Conservation (phyloP, 2,329 filamentous ascomycete species). For the Claviceps sp. region DNA sequence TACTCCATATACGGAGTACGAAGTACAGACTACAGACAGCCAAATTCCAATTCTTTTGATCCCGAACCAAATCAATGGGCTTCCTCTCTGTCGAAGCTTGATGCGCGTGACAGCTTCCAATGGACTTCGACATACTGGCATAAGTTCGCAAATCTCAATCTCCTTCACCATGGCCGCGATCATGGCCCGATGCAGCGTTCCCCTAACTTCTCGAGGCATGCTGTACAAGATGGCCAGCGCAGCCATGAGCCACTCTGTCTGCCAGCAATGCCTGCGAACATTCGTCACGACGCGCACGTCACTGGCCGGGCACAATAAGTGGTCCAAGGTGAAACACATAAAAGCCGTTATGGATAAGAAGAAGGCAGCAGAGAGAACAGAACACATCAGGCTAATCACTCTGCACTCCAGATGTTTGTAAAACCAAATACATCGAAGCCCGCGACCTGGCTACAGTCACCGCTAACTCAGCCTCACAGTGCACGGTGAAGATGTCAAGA, state of each 20-base stretch:
- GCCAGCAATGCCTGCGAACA: constrained; percentile 26
- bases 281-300: constrained; percentile 31
- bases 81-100: not conserved
- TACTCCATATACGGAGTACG: no score
- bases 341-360: constrained; percentile 76
- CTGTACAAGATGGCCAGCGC: not conserved
- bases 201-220: not conserved
- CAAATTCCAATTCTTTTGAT: not conserved
- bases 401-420: constrained; percentile 58
- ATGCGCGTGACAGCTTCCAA: not conserved
- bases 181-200: not conserved
- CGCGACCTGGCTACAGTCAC: constrained; percentile 6
- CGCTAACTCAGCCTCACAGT: constrained; percentile 30
- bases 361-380: constrained; percentile 58
- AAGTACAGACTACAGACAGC: no score
- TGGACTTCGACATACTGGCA: not conserved
- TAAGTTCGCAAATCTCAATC: not conserved
- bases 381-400: constrained; percentile 59
- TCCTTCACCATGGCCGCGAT: not conserved
- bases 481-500: constrained; percentile 57
- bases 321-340: constrained; percentile 93
- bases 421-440: not conserved
- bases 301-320: constrained; percentile 71
- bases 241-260: not conserved
- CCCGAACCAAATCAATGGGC: no score